Evolutionary conservation across 2,329 filamentous ascomycete species (phyloP), one percentile per base, ranked within the genome.

Genomic region (Fusarium sp.): DNA sequence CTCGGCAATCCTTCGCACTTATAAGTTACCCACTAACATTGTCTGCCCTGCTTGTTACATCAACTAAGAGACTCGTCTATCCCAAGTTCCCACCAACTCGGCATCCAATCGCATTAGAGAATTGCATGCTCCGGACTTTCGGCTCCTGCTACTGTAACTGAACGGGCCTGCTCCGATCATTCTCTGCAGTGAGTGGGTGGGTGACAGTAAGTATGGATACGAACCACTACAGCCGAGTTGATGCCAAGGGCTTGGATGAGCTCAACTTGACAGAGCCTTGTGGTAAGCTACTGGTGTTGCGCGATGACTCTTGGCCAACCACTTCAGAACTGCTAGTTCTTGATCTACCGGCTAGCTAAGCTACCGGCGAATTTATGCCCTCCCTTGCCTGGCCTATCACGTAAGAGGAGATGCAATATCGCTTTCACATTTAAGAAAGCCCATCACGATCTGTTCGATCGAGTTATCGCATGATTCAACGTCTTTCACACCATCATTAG

Each of bases 51-150:
- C 66, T 69, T 20, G n/a, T 50, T 28, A 50, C 51, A 44, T 51
- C 17, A 36, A 65, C 58, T 58, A 70, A 70, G 47, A 39, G 36
- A 13, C 38, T 39, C 66, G 34, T 54, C 56, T 60, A 47, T 56
- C n/a, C 36, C 54, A 50, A 45, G 63, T 68, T 70, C 59, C 66
- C 59, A 70, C 66, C 41, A 39, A 66, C 38, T 59, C 47, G 52
- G 67, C 67, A 70, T 66, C 66, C 67, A 70, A 70, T 70, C 59
- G 59, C 42, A 59, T 65, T 24, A 22, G 20, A 59, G 47, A n/a
- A 70, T 24, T 58, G 30, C n/a, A 34, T 39, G 30, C 36, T 66
- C 51, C 66, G 66, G 67, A 55, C 52, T 58, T 36, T 66, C 30
- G 52, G 52, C 66, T 70, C 67, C 66, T 66, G 57, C 36, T 52